Conservation (phyloP, 805 yeast species). For the Schwanniomyces occidentalis region DNA sequence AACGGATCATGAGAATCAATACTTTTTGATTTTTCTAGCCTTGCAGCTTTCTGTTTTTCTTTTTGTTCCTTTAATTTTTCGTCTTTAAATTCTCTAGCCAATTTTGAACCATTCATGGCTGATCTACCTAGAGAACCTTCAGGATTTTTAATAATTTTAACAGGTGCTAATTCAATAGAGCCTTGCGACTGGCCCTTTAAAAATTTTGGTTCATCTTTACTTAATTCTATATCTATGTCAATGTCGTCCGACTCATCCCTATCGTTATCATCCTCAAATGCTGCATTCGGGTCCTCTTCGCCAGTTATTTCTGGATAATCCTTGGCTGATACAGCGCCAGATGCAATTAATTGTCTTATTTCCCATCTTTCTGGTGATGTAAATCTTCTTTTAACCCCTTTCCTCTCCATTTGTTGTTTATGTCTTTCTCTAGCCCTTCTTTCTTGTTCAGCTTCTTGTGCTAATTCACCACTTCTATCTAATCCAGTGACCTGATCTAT, state of each 20-base stretch:
- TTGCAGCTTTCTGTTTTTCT: slow-evolving; percentile 43
- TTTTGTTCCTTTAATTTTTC: slow-evolving; percentile 50
- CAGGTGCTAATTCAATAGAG: slow-evolving; percentile 44
- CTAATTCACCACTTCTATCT: slow-evolving; percentile 25
- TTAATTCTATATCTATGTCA: slow-evolving; percentile 73
- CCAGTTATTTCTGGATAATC: slow-evolving; percentile 63
- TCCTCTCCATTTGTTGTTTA: slow-evolving; percentile 6
- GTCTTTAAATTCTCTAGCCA: slow-evolving; percentile 66
- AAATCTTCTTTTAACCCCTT: slow-evolving; percentile 38
- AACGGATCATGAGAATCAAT: slow-evolving; percentile 40
- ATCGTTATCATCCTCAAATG: slow-evolving; percentile 21
- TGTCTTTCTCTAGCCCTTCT: slow-evolving; percentile 6
- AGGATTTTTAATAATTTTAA: slow-evolving; percentile 65
- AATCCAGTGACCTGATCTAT: slow-evolving; percentile 71
- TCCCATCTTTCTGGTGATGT: slow-evolving; percentile 95
- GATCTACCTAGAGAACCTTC: slow-evolving; percentile 78
- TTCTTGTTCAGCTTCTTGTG: slow-evolving; percentile 17
- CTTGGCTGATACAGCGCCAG: slow-evolving; percentile 68
- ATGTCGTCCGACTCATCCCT: slow-evolving; percentile 34
- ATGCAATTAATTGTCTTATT: slow-evolving; percentile 73
- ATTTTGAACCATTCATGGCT: slow-evolving; percentile 71
- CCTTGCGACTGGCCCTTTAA: slow-evolving; percentile 54
- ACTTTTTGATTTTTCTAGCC: slow-evolving; percentile 24
- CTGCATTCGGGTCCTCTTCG: slow-evolving; percentile 25
- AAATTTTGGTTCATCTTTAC: slow-evolving; percentile 69